Conservation (phyloP, 176 grass and related monocot species). For the Paspalum vaginatum region DNA sequence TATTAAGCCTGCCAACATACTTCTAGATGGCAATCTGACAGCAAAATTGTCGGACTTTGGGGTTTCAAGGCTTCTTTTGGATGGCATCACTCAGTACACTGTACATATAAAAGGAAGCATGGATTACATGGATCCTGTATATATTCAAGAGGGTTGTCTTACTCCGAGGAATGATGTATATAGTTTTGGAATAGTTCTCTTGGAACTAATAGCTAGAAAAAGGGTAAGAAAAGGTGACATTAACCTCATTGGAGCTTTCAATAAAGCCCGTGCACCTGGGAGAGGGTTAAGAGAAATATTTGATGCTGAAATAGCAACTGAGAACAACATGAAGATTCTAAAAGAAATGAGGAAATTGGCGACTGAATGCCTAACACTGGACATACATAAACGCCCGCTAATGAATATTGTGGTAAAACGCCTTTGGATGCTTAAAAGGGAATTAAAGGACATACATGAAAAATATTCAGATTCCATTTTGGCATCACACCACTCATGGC, state of each 20-base stretch:
- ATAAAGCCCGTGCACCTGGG: too few species aligned
- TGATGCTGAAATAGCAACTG: constrained; percentile 19
- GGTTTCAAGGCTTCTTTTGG: constrained; percentile 19
- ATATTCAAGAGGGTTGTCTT: background rate
- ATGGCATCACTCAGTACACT: constrained; percentile 15
- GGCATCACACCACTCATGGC: background rate
- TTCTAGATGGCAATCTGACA: constrained; percentile 14
- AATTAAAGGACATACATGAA: background rate
- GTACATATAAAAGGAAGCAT: background rate
- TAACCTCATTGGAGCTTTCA: constrained; percentile 22
- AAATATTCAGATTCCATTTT: background rate
- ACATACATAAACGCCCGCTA: constrained; percentile 8
- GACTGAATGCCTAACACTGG: constrained; percentile 3
- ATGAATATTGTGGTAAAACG: constrained; percentile 16
- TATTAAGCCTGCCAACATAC: constrained; percentile 42
- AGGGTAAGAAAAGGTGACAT: constrained; percentile 11
- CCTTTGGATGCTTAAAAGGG: constrained; percentile 12
- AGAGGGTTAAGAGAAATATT: constrained; percentile 11
- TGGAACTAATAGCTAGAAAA: constrained; percentile 36
- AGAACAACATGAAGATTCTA: constrained; percentile 9
- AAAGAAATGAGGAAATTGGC: constrained; percentile 21
- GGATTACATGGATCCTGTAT: constrained; percentile 36
- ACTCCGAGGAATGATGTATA: constrained; percentile 28
- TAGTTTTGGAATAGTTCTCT: constrained; percentile 37
- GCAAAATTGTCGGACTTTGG: constrained; percentile 30